Conservation (phyloP, 2,329 filamentous ascomycete genomes). For the Pseudogymnoascus sp. region DNA sequence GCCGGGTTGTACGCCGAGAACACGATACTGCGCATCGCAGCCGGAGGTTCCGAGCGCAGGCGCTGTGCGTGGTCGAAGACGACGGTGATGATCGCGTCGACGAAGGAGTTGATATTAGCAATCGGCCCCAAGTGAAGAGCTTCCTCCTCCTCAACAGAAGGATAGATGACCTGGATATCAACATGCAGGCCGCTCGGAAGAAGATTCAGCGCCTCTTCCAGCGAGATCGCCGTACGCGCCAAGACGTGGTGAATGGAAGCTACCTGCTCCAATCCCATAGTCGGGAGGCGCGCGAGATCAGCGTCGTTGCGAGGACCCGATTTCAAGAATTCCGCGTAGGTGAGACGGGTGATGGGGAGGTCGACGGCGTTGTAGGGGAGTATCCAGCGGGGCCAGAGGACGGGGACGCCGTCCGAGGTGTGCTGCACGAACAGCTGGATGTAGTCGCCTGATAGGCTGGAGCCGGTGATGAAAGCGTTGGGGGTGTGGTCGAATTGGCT, state of each 20-base stretch:
- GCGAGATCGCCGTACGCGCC: constrained; percentile 67
- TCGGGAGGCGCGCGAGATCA: constrained; percentile 37
- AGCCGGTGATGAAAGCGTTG: constrained; percentile 84
- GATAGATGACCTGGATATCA: constrained; percentile 88
- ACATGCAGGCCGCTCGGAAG: constrained; percentile 76
- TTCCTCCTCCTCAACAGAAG: constrained; percentile 65
- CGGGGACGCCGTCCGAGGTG: constrained; percentile 77
- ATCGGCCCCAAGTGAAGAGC: constrained; percentile 62
- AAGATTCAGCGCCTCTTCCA: constrained; percentile 66
- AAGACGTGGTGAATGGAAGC: constrained; percentile 64
- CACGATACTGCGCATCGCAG: constrained; percentile 76
- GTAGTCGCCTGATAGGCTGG: constrained; percentile 92
- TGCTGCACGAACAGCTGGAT: constrained; percentile 86
- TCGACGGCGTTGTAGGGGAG: constrained; percentile 68
- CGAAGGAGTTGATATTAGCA: constrained; percentile 76
- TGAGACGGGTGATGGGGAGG: constrained; percentile 72
- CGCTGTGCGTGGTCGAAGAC: constrained; percentile 86
- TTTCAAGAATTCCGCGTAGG: constrained; percentile 60
- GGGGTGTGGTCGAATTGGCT: constrained; percentile 82
- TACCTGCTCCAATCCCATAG: constrained; percentile 45
- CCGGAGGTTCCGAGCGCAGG: constrained; percentile 56
- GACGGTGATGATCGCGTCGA: constrained; percentile 71
- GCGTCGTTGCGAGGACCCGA: constrained; percentile 28
- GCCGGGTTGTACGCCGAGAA: constrained; percentile 90
- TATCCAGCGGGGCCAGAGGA: constrained; percentile 81